Evolutionary conservation across 2,329 filamentous ascomycete species (phyloP).

Genomic region (Trichoderma citrinoviride): DNA sequence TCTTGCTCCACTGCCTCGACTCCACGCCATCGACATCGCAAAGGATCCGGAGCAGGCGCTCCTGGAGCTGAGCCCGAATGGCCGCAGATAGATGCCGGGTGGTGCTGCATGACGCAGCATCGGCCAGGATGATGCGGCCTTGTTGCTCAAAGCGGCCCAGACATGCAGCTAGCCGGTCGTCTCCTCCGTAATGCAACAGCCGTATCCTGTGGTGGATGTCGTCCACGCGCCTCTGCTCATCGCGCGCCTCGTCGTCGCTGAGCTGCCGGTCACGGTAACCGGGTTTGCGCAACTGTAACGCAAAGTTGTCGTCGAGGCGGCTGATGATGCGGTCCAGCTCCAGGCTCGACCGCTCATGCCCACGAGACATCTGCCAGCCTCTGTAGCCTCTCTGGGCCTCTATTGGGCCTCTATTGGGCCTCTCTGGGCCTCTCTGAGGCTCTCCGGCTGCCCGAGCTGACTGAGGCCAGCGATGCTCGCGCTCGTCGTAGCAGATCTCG

Average conservation of each 20-base stretch:
- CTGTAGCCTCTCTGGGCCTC: too few species aligned
- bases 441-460: too few species aligned
- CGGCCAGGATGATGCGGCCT: slow-evolving; percentile 11
- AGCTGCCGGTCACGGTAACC: slow-evolving; percentile 25
- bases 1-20: slow-evolving; percentile 25
- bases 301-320: slow-evolving; percentile 30
- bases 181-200: slow-evolving; percentile 26
- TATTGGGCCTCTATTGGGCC: too few species aligned
- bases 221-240: slow-evolving; percentile 27
- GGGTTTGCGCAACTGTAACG: slow-evolving; percentile 28
- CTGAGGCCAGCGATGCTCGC: too few species aligned
- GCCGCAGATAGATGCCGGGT: too few species aligned
- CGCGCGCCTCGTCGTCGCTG: slow-evolving; percentile 28
- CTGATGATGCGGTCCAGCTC: slow-evolving; percentile 28
- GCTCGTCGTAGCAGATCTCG: too few species aligned
- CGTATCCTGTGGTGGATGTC: slow-evolving; percentile 29
- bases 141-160: slow-evolving; percentile 27
- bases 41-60: slow-evolving; percentile 28
- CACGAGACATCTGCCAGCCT: not conserved
- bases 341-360: not conserved
- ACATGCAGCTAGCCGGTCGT: slow-evolving; percentile 24
- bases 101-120: not conserved
- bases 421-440: too few species aligned
- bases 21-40: not conserved
- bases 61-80: slow-evolving; percentile 30